Conservation (phyloP, 495 filamentous ascomycete species). For the Penicillium paradoxum region DNA sequence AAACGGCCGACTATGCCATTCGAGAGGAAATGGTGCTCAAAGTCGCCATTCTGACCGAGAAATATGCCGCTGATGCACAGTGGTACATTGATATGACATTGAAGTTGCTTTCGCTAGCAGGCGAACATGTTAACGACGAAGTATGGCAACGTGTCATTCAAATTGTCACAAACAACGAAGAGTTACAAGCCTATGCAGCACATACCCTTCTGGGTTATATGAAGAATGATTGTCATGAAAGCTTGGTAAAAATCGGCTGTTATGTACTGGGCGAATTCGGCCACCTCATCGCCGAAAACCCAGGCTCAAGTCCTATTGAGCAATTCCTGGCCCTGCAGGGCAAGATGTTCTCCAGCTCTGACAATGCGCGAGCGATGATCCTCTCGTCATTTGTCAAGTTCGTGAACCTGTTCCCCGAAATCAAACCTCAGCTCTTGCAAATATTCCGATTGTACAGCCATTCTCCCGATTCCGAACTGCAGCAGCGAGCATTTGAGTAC, state of each 20-base stretch:
- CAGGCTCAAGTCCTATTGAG: conserved; percentile 93
- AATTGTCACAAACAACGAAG: conserved; percentile 99
- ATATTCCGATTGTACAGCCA: conserved; percentile 92
- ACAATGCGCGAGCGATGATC: conserved; percentile 87
- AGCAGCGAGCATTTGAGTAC: conserved; percentile 96
- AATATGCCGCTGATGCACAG: conserved; percentile 95
- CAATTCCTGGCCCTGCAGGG: conserved; percentile 90
- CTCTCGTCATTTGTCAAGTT: conserved; percentile 95
- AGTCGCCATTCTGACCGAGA: conserved; percentile 96
- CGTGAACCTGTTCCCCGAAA: conserved; percentile 97
- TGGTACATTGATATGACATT: conserved; percentile 99
- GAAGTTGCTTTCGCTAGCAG: conserved; percentile 90
- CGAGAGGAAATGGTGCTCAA: conserved; percentile 99
- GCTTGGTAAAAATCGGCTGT: conserved; percentile 92
- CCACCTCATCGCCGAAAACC: conserved; percentile 92
- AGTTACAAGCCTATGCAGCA: conserved; percentile 93
- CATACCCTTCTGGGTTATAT: conserved; percentile 85
- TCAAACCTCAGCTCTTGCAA: conserved; percentile 89
- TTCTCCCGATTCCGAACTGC: conserved; percentile 89
- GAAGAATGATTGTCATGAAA: conserved; percentile 93
- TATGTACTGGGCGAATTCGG: conserved; percentile 97
- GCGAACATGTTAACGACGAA: conserved; percentile 98
- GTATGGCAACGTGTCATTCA: conserved; percentile 99
- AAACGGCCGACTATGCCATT: conserved; percentile 95
- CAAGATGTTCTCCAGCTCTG: conserved; percentile 85